A percentile compares a stretch with the other conserved stretches of the same genome.
Conservation (phyloP, 108 stramenopile genomes). For the Asterionellopsis glacialis region DNA sequence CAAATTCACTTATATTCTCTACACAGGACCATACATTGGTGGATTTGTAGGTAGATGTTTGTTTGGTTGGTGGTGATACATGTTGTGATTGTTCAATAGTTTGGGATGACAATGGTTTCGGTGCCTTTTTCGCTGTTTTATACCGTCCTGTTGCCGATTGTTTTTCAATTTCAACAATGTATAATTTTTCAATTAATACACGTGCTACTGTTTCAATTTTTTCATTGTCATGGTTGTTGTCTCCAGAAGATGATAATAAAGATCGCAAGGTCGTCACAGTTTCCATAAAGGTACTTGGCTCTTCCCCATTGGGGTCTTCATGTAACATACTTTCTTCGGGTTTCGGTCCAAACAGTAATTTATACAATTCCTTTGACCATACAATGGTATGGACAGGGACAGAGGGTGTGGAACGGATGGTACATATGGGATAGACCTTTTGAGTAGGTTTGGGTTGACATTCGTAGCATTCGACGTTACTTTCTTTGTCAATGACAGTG, state of each 20-base stretch:
- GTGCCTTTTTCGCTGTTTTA: constrained; percentile 80
- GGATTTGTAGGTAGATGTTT: constrained; percentile 28
- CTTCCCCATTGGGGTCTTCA: constrained; percentile 44
- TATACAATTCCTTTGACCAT: constrained; percentile 99
- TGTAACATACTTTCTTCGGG: constrained; percentile 86
- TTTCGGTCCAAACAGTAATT: constrained; percentile 85
- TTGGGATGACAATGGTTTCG: constrained; percentile 37
- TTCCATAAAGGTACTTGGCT: constrained; percentile 75
- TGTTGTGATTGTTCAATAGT: constrained; percentile 4
- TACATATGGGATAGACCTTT: constrained; percentile 99
- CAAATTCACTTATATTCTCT: constrained; percentile 42
- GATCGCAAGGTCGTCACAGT: constrained; percentile 36
- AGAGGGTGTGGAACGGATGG: constrained; percentile 95
- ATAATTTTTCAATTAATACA: constrained; percentile 39
- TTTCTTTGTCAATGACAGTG: constrained; percentile 81
- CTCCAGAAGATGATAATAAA: background rate
- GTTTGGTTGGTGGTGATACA: background rate
- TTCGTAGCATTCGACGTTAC: constrained; percentile 94
- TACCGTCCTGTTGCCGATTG: constrained; percentile 86
- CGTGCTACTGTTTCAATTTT: constrained; percentile 5
- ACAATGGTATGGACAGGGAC: constrained; percentile 99
- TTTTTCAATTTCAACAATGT: constrained; percentile 68
- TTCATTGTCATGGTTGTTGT: background rate
- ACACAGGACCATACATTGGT: constrained; percentile 46
- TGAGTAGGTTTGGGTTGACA: constrained; percentile 93